Evolutionary conservation across 2,329 filamentous ascomycete species (phyloP).

Genomic region (Cladosporium halotolerans): DNA sequence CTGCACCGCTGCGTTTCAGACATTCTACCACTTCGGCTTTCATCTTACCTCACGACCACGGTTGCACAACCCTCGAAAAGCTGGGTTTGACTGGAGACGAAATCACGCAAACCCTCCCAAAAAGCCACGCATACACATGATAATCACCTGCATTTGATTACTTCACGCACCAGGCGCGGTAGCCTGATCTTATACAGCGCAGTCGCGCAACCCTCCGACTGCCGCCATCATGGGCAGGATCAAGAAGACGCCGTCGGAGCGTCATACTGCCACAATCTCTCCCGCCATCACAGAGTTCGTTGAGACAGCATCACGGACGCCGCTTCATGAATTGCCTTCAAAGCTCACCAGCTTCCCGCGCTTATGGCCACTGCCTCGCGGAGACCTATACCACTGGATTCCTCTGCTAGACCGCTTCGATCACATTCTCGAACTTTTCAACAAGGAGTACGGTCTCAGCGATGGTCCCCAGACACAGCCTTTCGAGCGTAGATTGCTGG

Average conservation of each 20-base stretch:
- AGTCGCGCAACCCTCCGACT: slow-evolving; percentile 3
- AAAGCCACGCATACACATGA: slow-evolving; percentile 2
- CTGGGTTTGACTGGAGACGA: neutral
- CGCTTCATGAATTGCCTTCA: slow-evolving; percentile 69
- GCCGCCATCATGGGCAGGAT: slow-evolving; percentile 44
- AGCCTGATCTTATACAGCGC: slow-evolving; percentile 8
- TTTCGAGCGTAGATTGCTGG: slow-evolving; percentile 62
- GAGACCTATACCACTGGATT: slow-evolving; percentile 98
- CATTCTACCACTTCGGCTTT: slow-evolving; percentile 6
- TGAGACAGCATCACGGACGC: slow-evolving; percentile 58
- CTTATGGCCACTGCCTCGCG: slow-evolving; percentile 90
- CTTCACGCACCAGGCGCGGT: slow-evolving; percentile 5
- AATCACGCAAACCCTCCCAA: neutral
- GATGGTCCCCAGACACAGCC: slow-evolving; percentile 73
- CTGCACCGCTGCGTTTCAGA: slow-evolving; percentile 11
- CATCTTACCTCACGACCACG: neutral
- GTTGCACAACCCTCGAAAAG: neutral
- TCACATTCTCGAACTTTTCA: slow-evolving; percentile 74
- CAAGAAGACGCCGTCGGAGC: slow-evolving; percentile 49
- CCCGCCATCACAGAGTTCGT: slow-evolving; percentile 81
- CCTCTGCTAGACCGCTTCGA: slow-evolving; percentile 90
- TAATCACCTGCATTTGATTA: neutral
- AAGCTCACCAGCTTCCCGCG: slow-evolving; percentile 75
- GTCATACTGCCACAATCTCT: slow-evolving; percentile 59
- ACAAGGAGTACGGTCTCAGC: slow-evolving; percentile 69